A percentile compares a stretch with the other conserved stretches of the same genome.
Conservation (phyloP, 1,139 yeast genomes). For the Scheffersomyces lignicola region DNA sequence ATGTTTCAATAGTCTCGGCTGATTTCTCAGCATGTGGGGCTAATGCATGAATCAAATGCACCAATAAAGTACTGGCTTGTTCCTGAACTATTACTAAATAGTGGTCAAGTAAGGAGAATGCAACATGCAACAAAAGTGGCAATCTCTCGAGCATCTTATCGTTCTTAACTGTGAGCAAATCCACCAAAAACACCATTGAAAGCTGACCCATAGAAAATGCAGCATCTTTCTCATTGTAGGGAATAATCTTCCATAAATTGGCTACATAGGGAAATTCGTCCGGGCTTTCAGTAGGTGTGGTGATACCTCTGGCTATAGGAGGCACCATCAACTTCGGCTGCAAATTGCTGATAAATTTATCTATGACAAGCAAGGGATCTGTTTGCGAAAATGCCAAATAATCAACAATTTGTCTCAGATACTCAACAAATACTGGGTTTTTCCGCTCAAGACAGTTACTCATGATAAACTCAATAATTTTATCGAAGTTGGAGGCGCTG, state of each 20-base stretch:
- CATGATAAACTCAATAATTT: slow-evolving; percentile 69
- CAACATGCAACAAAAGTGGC: slow-evolving; percentile 80
- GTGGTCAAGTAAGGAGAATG: slow-evolving; percentile 83
- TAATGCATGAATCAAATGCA: slow-evolving; percentile 69
- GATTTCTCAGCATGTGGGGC: slow-evolving; percentile 57
- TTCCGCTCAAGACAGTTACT: slow-evolving; percentile 68
- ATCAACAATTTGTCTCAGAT: slow-evolving; percentile 77
- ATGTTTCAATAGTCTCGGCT: slow-evolving; percentile 50
- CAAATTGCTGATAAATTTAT: slow-evolving; percentile 63
- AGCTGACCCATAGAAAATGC: slow-evolving; percentile 87
- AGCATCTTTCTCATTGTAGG: slow-evolving; percentile 65
- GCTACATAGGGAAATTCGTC: slow-evolving; percentile 69
- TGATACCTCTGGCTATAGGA: slow-evolving; percentile 33
- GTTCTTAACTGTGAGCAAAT: slow-evolving; percentile 62
- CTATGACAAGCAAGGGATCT: slow-evolving; percentile 58
- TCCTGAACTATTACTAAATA: slow-evolving; percentile 81
- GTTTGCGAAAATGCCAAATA: slow-evolving; percentile 65
- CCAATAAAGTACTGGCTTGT: slow-evolving; percentile 74
- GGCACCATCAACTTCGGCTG: slow-evolving; percentile 91
- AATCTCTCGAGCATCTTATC: slow-evolving; percentile 57
- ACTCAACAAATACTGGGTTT: slow-evolving; percentile 73
- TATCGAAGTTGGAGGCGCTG: slow-evolving; percentile 65
- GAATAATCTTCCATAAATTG: slow-evolving; percentile 58
- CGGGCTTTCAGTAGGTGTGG: slow-evolving; percentile 8
- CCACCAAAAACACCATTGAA: slow-evolving; percentile 82